Conservation (phyloP, 192 early-diverging fungal genomes). For the Endogone sp. region DNA sequence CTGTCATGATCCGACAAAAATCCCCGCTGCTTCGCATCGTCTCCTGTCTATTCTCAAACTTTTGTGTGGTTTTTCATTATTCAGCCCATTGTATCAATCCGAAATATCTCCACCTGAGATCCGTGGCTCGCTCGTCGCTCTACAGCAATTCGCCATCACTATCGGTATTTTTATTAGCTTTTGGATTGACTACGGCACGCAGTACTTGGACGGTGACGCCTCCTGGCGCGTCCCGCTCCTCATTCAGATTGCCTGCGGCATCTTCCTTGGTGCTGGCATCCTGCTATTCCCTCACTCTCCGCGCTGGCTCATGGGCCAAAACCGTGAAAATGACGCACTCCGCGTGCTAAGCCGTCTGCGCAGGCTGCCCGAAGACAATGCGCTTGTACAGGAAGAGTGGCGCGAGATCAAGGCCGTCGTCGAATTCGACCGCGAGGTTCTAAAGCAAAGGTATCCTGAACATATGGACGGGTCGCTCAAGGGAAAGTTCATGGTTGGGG, state of each 20-base stretch:
- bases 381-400: slow-evolving; percentile 23
- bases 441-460: slow-evolving; percentile 17
- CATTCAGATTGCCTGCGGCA: slow-evolving; percentile 65
- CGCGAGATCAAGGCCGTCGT: slow-evolving; percentile 30
- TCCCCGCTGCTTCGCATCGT: no score
- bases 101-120: slow-evolving; percentile 56
- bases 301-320: slow-evolving; percentile 65
- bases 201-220: slow-evolving; percentile 21
- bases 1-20: not conserved
- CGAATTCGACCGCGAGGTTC: slow-evolving; percentile 24
- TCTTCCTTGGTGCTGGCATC: slow-evolving; percentile 59
- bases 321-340: slow-evolving; percentile 50
- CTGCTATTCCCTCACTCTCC: slow-evolving; percentile 76
- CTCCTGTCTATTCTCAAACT: not conserved
- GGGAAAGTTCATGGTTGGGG: slow-evolving; percentile 11
- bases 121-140: slow-evolving; percentile 51
- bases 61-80: slow-evolving; percentile 17
- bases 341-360: slow-evolving; percentile 48
- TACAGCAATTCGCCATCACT: slow-evolving; percentile 55
- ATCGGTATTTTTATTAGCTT: slow-evolving; percentile 55
- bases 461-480: slow-evolving; percentile 3
- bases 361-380: slow-evolving; percentile 9
- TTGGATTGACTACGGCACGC: slow-evolving; percentile 45
- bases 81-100: slow-evolving; percentile 44
- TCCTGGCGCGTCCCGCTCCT: slow-evolving; percentile 70